Percentiles rank a stretch among this genome's conserved stretches.
These are phyloP conservation scores for Pichia eremophila DNA, from an alignment of 805 yeast genomes.

Conservation along the genomic window DNA sequence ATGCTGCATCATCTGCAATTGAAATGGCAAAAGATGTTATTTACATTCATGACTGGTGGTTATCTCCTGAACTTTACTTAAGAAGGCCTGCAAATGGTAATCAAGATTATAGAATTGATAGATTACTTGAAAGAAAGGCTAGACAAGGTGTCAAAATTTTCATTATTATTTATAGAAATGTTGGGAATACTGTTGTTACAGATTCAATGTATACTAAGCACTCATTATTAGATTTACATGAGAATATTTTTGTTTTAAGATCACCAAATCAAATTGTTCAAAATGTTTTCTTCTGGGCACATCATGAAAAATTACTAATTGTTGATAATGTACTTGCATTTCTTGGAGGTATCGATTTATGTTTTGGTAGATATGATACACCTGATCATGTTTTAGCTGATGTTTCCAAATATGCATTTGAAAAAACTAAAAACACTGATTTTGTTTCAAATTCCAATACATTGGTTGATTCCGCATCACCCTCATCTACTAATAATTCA, in stretches of 20 bases:
- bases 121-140: slow-evolving; percentile 81
- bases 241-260: slow-evolving; percentile 80
- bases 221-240: slow-evolving; percentile 75
- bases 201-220: slow-evolving; percentile 94
- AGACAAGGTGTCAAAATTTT: slow-evolving; percentile 91
- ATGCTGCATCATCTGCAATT: slow-evolving; percentile 91
- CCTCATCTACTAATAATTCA: not conserved
- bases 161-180: slow-evolving; percentile 86
- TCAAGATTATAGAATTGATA: slow-evolving; percentile 86
- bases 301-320: slow-evolving; percentile 86
- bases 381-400: slow-evolving; percentile 89
- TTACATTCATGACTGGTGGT: slow-evolving; percentile 98
- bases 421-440: not conserved
- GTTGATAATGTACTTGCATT: slow-evolving; percentile 85
- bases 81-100: slow-evolving; percentile 93
- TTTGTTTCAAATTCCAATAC: not conserved
- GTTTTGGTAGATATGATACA: slow-evolving; percentile 93
- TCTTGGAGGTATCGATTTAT: slow-evolving; percentile 90
- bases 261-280: slow-evolving; percentile 94
- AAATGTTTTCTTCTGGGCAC: slow-evolving; percentile 96
- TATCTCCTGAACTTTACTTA: slow-evolving; percentile 86
- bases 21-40: slow-evolving; percentile 90
- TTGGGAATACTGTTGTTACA: slow-evolving; percentile 84
- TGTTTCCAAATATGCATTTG: slow-evolving; percentile 37
- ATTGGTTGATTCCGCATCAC: not conserved